Conservation (phyloP, 2,329 filamentous ascomycete genomes). For the Paecilomyces sp. region DNA sequence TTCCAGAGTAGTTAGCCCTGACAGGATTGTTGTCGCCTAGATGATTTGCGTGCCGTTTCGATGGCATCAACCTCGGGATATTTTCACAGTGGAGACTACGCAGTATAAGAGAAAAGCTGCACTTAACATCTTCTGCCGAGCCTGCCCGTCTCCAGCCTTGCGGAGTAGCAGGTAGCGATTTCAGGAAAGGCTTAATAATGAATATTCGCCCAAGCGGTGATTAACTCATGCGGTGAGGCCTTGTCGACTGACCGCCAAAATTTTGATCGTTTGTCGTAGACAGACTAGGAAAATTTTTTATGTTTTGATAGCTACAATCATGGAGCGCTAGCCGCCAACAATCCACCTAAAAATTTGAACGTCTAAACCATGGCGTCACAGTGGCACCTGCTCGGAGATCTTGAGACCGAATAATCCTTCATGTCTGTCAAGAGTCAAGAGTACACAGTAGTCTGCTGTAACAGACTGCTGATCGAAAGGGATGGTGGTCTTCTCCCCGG, state of each 20-base stretch:
- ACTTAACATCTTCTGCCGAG: neutral
- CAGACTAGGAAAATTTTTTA: neutral
- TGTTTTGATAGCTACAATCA: neutral
- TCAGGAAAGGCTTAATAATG: neutral
- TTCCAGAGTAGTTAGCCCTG: neutral
- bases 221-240: neutral
- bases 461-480: neutral
- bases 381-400: neutral
- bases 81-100: neutral
- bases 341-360: neutral
- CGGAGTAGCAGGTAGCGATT: neutral
- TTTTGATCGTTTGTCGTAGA: neutral
- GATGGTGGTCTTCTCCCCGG: neutral
- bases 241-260: neutral
- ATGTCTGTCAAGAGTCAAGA: neutral
- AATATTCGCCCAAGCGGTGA: neutral
- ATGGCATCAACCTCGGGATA: neutral
- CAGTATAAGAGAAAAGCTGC: neutral
- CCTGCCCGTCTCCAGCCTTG: neutral
- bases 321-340: neutral
- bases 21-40: neutral
- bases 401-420: neutral
- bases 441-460: neutral
- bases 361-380: neutral
- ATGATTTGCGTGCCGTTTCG: neutral